Evolutionary conservation across 768 basidiomycete genomes (phyloP).

Genomic region (Kwoniella europaea): DNA sequence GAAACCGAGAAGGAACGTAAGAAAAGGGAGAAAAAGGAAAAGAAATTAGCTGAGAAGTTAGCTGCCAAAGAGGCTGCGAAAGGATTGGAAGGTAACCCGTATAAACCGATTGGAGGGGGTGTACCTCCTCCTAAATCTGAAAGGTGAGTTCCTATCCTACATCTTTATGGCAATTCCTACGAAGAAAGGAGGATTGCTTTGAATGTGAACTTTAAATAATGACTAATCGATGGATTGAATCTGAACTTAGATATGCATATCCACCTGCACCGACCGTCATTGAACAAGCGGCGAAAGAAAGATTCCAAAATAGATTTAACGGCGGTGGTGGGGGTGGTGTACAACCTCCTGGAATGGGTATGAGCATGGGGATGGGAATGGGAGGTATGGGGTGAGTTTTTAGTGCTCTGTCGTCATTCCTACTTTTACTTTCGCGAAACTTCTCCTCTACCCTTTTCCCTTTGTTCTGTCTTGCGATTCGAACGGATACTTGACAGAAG

Average conservation of each 20-base stretch:
- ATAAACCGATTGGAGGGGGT: slow-evolving; percentile 23
- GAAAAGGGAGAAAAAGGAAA: slow-evolving; percentile 32
- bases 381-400: slow-evolving; percentile 17
- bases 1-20: slow-evolving; percentile 24
- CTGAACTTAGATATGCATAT: slow-evolving; percentile 35
- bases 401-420: neutral
- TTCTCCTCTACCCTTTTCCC: slow-evolving; percentile 4
- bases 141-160: slow-evolving; percentile 23
- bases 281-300: slow-evolving; percentile 32
- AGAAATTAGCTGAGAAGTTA: slow-evolving; percentile 19
- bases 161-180: neutral
- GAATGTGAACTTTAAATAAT: neutral
- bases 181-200: neutral
- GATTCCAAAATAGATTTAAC: slow-evolving; percentile 29
- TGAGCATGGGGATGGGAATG: slow-evolving; percentile 25
- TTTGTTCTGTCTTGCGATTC: slow-evolving; percentile 1
- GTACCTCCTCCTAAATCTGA: slow-evolving; percentile 36
- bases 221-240: neutral
- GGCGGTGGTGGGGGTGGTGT: slow-evolving; percentile 2
- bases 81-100: slow-evolving; percentile 13
- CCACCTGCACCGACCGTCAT: slow-evolving; percentile 41
- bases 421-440: neutral
- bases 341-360: slow-evolving; percentile 3
- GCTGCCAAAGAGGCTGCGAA: neutral
- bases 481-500: neutral